Base-by-base conservation (phyloP, 2,329 filamentous ascomycete genomes). In the Graphilbum sp. region DNA sequence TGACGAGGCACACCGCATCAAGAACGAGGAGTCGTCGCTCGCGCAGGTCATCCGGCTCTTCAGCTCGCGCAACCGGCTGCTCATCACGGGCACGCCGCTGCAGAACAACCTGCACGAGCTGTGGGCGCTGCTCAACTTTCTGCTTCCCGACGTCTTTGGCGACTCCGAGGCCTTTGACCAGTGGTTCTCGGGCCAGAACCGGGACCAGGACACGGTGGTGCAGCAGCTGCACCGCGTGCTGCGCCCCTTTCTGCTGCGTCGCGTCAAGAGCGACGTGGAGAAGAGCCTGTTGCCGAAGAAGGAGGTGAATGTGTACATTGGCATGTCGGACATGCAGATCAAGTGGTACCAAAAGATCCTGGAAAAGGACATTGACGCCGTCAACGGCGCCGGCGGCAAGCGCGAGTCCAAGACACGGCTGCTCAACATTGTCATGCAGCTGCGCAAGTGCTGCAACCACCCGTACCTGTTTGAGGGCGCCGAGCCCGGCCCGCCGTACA, bases 281-380 rank as follows among this genome's bases (percentile, higher is more conserved):
- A 98, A 98, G 70, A 96, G 88, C 53, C 64, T 98, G 44, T 61
- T 96, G 37, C 90, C 90, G 3, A 98, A 98, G 67, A 95, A 96
- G 58, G 90, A 98, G 57, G 65, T 96, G 52, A 98, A 98, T 47
- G 61, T 98, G 21, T 98, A 96, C 54, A 79, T 98, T 47, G 90
- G 88, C 47, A 95, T 98, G 88, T 87, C 90, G 1, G 87, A 95
- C 41, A 98, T 98, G 90, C 90, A 98, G 57, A 74, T 95, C 48
- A 93, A 90, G 54, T 98, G 90, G 88, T 98, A 98, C 54, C 82
- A 94, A 58, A 96, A 95, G 63, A 98, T 98, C 49, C 66, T 98
- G 3, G 90, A 98, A 53, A 98, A 96, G 61, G 90, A 98, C 52
- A 98, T 98, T 44, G 90, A 98, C 57, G 90, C 90, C 13, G 88